phyloP scores from a whole-genome alignment of 306 rosid species.

The Acacia acuminata region DNA sequence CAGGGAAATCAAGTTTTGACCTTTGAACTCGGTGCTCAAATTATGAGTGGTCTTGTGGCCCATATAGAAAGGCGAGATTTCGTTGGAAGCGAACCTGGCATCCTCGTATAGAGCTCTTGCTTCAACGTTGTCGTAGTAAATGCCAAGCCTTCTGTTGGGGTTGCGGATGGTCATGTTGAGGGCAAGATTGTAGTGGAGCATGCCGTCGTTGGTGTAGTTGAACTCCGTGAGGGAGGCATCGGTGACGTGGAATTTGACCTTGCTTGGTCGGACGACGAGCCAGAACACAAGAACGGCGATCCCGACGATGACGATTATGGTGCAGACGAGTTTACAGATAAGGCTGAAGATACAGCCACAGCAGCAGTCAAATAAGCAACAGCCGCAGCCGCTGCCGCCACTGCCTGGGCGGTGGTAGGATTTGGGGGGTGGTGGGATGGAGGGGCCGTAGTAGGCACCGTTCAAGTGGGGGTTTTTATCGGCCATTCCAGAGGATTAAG shows the following conservation, averaged over 20 bases:
- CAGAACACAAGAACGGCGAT: slow-evolving; percentile 45
- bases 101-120: slow-evolving; percentile 48
- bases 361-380: slow-evolving; percentile 35
- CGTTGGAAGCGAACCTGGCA: slow-evolving; percentile 25
- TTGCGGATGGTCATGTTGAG: slow-evolving; percentile 62
- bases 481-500: slow-evolving; percentile 36
- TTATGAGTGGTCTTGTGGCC: slow-evolving; percentile 43
- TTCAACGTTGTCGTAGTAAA: slow-evolving; percentile 58
- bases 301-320: slow-evolving; percentile 30
- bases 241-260: slow-evolving; percentile 46
- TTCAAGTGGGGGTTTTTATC: slow-evolving; percentile 53
- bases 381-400: slow-evolving; percentile 47
- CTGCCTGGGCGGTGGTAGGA: slow-evolving; percentile 43
- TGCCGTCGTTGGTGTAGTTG: slow-evolving; percentile 33
- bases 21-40: slow-evolving; percentile 26
- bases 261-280: slow-evolving; percentile 56
- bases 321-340: slow-evolving; percentile 39
- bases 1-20: slow-evolving; percentile 21
- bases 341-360: slow-evolving; percentile 30
- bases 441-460: slow-evolving; percentile 86
- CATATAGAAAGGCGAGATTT: slow-evolving; percentile 42
- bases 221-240: slow-evolving; percentile 57
- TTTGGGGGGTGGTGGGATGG: slow-evolving; percentile 66
- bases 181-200: slow-evolving; percentile 46
- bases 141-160: slow-evolving; percentile 51